A percentile compares a stretch with the other conserved stretches of the same genome.
These are phyloP conservation scores for Synchytrium microbalum DNA, from an alignment of 371 early-diverging fungal genomes.

Conservation along the genomic window DNA sequence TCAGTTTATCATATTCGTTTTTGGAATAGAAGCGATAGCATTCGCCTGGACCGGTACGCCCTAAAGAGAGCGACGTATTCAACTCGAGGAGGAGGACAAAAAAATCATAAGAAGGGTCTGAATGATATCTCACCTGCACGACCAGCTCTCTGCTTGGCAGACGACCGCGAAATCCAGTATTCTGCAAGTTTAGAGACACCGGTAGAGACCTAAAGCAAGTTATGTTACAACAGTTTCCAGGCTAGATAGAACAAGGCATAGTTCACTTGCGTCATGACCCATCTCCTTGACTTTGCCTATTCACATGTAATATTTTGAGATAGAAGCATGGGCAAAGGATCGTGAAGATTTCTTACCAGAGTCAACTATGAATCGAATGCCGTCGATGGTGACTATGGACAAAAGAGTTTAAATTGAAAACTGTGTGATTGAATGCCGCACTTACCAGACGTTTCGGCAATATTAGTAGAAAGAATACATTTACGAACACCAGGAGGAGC, in stretches of 20 bases:
- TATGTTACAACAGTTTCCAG: constrained; percentile 69
- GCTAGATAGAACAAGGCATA: constrained; percentile 7
- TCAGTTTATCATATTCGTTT: constrained; percentile 69
- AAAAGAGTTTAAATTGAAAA: constrained; percentile 27
- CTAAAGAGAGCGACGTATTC: neutral
- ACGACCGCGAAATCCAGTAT: constrained; percentile 73
- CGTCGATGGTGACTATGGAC: constrained; percentile 57
- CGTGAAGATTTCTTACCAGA: constrained; percentile 34
- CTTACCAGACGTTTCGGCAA: constrained; percentile 77
- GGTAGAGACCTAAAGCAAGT: constrained; percentile 42
- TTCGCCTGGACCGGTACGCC: constrained; percentile 12
- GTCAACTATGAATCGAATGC: constrained; percentile 66
- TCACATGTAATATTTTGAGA: neutral
- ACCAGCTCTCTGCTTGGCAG: constrained; percentile 95
- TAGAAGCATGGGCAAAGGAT: neutral
- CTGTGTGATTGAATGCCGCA: constrained; percentile 26
- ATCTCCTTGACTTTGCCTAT: constrained; percentile 61
- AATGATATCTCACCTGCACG: constrained; percentile 95
- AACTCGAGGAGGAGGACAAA: neutral
- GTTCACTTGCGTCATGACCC: constrained; percentile 40
- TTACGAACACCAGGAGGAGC: constrained; percentile 49
- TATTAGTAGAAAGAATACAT: constrained; percentile 77
- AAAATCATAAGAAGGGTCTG: constrained; percentile 6
- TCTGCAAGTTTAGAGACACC: constrained; percentile 31
- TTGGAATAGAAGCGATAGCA: constrained; percentile 93